Percentiles rank a stretch among this genome's conserved stretches.
These are phyloP conservation scores for Rubroshorea leprosula DNA, from an alignment of 345 rosid species.

Conservation along the genomic window DNA sequence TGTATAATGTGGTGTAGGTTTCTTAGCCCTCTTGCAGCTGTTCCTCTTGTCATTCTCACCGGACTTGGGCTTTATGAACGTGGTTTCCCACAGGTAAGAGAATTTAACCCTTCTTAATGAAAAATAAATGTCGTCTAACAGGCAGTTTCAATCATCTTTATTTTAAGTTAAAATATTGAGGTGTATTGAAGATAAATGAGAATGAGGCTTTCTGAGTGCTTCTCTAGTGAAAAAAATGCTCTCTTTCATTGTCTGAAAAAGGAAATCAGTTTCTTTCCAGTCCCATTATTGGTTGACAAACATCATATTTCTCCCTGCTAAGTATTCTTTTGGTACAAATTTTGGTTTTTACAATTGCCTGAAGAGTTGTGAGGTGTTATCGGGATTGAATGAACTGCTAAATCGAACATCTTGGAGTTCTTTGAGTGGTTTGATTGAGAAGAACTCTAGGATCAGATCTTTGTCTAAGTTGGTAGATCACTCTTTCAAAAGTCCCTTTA, in stretches of 20 bases:
- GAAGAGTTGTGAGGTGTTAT: not conserved
- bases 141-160: too few species aligned
- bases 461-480: too few species aligned
- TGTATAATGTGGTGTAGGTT: conserved; percentile 43
- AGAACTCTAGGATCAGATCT: too few species aligned
- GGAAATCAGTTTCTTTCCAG: too few species aligned
- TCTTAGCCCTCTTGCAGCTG: conserved; percentile 73
- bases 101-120: not conserved
- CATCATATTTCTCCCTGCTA: not conserved
- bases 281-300: not conserved
- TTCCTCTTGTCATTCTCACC: conserved; percentile 78
- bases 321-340: not conserved
- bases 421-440: too few species aligned
- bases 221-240: not conserved
- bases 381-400: not conserved
- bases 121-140: too few species aligned
- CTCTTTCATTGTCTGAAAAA: not conserved
- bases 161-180: not conserved
- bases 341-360: not conserved
- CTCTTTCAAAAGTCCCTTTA: too few species aligned
- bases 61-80: conserved; percentile 66
- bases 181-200: not conserved
- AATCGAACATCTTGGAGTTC: not conserved
- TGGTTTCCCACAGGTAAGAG: conserved; percentile 76
- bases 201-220: too few species aligned